A percentile compares a stretch with the other conserved stretches of the same genome.
phyloP scores from a whole-genome alignment of 2,329 filamentous ascomycete genomes.

The Cucurbitaria berberidis region DNA sequence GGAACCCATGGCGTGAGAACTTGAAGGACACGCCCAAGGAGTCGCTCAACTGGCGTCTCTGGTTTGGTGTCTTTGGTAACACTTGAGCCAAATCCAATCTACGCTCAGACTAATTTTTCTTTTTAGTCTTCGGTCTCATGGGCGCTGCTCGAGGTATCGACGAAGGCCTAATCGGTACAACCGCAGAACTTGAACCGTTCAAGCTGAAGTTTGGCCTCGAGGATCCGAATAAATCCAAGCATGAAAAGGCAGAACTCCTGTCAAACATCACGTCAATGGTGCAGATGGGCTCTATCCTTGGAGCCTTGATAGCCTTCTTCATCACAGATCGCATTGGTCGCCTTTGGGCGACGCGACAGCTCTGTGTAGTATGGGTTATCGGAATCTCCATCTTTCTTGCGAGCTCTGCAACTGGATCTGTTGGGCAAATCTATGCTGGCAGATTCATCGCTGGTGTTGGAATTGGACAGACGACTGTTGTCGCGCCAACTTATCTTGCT shows the following conservation, averaged over 20 bases:
- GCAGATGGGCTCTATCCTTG: constrained; percentile 76
- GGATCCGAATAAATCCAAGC: constrained; percentile 33
- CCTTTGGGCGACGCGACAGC: constrained; percentile 52
- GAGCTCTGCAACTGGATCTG: constrained; percentile 42
- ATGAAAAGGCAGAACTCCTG: constrained; percentile 44
- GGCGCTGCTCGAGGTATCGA: constrained; percentile 80
- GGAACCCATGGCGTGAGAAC: constrained; percentile 50
- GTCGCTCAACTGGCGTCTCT: constrained; percentile 78
- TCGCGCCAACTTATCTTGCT: constrained; percentile 74
- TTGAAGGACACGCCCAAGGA: constrained; percentile 70
- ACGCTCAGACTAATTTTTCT: constrained; percentile 9
- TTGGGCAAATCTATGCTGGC: constrained; percentile 65
- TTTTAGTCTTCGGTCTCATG: constrained; percentile 68
- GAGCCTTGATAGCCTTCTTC: constrained; percentile 67
- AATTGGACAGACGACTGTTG: constrained; percentile 70
- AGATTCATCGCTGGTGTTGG: constrained; percentile 71
- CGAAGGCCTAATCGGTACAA: constrained; percentile 77
- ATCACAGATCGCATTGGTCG: constrained; percentile 54
- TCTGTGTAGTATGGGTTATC: constrained; percentile 50
- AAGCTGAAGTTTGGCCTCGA: constrained; percentile 46
- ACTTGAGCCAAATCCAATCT: background rate
- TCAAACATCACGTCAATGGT: constrained; percentile 82
- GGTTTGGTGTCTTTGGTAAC: constrained; percentile 70
- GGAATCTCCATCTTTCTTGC: constrained; percentile 52
- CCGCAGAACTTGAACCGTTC: constrained; percentile 53